A percentile compares a stretch with the other conserved stretches of the same genome.
These are phyloP conservation scores for Oryza glaberrima DNA, from an alignment of 176 grass and related monocot genomes.

Conservation along the genomic window DNA sequence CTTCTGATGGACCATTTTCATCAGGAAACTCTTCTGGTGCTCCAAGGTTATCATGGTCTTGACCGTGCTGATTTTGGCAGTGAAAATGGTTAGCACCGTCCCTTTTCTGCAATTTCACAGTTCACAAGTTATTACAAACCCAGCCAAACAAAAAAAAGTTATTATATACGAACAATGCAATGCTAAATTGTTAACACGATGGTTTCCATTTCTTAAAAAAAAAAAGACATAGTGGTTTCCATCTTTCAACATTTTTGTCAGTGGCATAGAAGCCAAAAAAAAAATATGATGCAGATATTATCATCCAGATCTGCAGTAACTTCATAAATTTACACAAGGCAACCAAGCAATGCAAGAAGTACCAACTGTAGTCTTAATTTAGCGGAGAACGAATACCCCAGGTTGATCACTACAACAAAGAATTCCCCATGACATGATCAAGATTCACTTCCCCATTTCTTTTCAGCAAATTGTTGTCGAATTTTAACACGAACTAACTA, in stretches of 20 bases:
- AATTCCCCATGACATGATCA: background rate
- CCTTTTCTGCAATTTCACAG: constrained; percentile 51
- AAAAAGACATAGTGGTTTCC: no score
- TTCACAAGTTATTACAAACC: constrained; percentile 16
- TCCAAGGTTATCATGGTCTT: constrained; percentile 28
- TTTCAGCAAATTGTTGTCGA: background rate
- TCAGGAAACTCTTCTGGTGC: constrained; percentile 43
- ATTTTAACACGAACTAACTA: background rate
- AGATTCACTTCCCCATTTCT: background rate
- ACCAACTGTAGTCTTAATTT: background rate
- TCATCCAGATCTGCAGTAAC: constrained; percentile 28
- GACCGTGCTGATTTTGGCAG: constrained; percentile 40
- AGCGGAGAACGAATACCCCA: no score
- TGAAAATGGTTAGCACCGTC: constrained; percentile 28
- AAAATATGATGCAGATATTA: background rate
- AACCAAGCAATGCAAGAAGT: background rate
- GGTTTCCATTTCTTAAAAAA: no score
- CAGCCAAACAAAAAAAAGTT: no score
- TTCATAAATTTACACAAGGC: background rate
- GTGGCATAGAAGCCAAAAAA: background rate
- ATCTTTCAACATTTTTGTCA: background rate
- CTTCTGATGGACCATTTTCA: constrained; percentile 44
- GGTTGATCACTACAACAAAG: background rate
- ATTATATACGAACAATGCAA: background rate
- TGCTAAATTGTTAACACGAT: background rate